Evolutionary conservation across 345 rosid genomes (phyloP).

Genomic region (Eucalyptus curtisii): DNA sequence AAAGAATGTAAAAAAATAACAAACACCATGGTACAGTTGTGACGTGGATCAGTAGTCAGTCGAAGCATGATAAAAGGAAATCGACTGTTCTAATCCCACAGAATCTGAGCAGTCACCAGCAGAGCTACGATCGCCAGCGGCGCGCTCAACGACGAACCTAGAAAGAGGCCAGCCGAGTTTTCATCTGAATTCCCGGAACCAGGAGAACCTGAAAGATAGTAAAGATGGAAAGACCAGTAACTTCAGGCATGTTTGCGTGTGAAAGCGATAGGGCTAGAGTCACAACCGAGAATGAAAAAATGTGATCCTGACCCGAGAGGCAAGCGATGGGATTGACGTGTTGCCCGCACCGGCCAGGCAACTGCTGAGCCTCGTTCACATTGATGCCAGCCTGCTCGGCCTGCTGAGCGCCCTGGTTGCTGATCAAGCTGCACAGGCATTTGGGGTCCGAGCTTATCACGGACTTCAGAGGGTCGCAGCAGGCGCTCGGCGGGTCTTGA

Average conservation of each 20-base stretch:
- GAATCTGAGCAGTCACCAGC: not conserved
- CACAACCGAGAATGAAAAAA: not conserved
- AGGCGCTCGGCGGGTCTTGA: conserved; percentile 33
- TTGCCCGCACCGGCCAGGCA: conserved; percentile 63
- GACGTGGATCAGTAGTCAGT: not conserved
- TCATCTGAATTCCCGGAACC: not conserved
- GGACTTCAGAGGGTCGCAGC: conserved; percentile 57
- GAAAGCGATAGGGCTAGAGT: not conserved
- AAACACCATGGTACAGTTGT: not conserved
- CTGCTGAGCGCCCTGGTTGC: conserved; percentile 35
- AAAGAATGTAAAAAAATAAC: not conserved
- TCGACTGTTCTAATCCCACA: not conserved
- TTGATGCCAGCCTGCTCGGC: conserved; percentile 59
- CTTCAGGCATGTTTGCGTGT: not conserved
- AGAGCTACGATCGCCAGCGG: not conserved
- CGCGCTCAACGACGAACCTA: not conserved
- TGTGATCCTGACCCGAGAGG: conserved; percentile 6
- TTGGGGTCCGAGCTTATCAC: conserved; percentile 38
- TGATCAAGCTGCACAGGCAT: conserved; percentile 51
- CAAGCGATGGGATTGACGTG: conserved; percentile 56
- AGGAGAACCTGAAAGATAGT: conserved; percentile 2
- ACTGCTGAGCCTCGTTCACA: conserved; percentile 42
- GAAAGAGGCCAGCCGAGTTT: not conserved
- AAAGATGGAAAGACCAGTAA: not conserved
- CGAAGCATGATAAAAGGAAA: not conserved